These are phyloP conservation scores for Blastocystis sp. DNA, from an alignment of 352 stramenopile genomes.

Conservation along the genomic window DNA sequence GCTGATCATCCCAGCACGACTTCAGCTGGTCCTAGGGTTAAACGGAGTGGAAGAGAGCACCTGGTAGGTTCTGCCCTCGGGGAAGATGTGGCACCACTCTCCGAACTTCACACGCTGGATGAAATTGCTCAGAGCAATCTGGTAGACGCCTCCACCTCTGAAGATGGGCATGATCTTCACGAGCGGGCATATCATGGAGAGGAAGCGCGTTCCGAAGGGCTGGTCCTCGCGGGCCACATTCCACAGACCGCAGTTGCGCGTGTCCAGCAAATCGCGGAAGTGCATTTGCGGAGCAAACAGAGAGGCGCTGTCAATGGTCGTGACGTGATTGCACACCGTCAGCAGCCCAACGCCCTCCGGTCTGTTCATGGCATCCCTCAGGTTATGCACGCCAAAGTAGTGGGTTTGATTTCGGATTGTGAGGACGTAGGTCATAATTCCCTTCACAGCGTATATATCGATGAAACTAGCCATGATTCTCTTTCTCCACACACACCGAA, in stretches of 20 bases:
- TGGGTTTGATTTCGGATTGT: slow-evolving; percentile 48
- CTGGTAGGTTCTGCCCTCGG: slow-evolving; percentile 61
- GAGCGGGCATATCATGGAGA: slow-evolving; percentile 10
- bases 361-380: slow-evolving; percentile 7
- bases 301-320: slow-evolving; percentile 44
- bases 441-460: slow-evolving; percentile 49
- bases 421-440: slow-evolving; percentile 29
- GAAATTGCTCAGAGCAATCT: slow-evolving; percentile 53
- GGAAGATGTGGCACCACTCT: slow-evolving; percentile 66
- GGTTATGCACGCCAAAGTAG: slow-evolving; percentile 42
- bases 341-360: slow-evolving; percentile 47
- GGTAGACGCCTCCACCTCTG: slow-evolving; percentile 52
- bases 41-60: not conserved
- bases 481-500: not conserved
- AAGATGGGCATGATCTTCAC: slow-evolving; percentile 61
- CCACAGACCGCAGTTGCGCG: slow-evolving; percentile 51
- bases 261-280: slow-evolving; percentile 54
- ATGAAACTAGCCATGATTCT: slow-evolving; percentile 12
- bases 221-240: slow-evolving; percentile 58
- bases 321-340: slow-evolving; percentile 52
- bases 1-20: slow-evolving; percentile 30
- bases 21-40: slow-evolving; percentile 59
- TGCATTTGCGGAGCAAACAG: slow-evolving; percentile 27
- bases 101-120: slow-evolving; percentile 44
- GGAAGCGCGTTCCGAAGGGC: slow-evolving; percentile 13